These are phyloP conservation scores for Naegleria lovaniensis DNA, from an alignment of 208 protist species.

Conservation along the genomic window DNA sequence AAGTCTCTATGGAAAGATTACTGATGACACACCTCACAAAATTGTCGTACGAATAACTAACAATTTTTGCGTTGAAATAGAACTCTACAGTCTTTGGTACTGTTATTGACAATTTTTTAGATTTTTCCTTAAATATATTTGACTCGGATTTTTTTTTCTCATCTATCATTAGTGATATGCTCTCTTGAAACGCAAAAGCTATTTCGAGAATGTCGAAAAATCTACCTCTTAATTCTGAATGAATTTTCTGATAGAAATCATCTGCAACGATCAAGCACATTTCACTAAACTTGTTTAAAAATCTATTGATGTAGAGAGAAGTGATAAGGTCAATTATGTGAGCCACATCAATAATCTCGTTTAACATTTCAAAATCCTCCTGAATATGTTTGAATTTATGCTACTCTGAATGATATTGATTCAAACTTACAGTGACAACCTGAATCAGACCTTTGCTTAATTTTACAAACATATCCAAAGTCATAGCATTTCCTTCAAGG, in stretches of 20 bases:
- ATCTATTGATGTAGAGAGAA: neutral
- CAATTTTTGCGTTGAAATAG: neutral
- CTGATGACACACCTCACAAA: neutral
- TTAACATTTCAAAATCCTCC: neutral
- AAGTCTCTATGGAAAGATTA: neutral
- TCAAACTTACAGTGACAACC: neutral
- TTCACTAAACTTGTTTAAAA: neutral
- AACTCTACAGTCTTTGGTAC: neutral
- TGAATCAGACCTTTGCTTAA: neutral
- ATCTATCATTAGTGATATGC: neutral
- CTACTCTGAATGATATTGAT: too few relatives aligned
- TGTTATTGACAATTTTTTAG: neutral
- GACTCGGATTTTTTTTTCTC: neutral
- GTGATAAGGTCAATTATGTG: neutral
- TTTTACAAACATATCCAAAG: neutral
- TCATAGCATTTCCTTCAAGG: neutral
- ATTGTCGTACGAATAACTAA: neutral
- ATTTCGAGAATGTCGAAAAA: neutral
- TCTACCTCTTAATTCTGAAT: neutral
- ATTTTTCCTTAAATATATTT: neutral
- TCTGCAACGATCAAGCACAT: neutral
- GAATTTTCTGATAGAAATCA: neutral
- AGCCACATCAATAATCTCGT: neutral
- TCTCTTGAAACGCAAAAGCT: neutral
- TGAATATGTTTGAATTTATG: too few relatives aligned